These are phyloP conservation scores for Hypsizygus marmoreus DNA, from an alignment of 768 basidiomycete genomes.

Conservation along the genomic window DNA sequence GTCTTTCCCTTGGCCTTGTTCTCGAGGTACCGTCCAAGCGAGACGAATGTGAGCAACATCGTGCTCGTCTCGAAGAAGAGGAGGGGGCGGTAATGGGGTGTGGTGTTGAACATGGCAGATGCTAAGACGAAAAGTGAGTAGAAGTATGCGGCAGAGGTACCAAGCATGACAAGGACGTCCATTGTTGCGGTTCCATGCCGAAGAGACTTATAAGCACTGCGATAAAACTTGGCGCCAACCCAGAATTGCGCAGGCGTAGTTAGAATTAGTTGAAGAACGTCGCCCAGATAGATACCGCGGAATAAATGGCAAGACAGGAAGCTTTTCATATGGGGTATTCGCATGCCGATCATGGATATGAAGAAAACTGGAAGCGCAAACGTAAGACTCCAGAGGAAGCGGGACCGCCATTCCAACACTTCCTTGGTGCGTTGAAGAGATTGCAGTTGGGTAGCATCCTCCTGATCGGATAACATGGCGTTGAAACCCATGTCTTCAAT, in stretches of 20 bases:
- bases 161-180: constrained; percentile 96
- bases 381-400: constrained; percentile 69
- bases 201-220: constrained; percentile 86
- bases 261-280: constrained; percentile 71
- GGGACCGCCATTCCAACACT: constrained; percentile 83
- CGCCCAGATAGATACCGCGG: constrained; percentile 77
- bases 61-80: constrained; percentile 99
- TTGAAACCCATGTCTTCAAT: constrained; percentile 91
- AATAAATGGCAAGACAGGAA: constrained; percentile 54
- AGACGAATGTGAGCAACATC: constrained; percentile 97
- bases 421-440: constrained; percentile 90
- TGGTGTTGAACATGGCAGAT: constrained; percentile 60
- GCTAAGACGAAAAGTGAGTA: constrained; percentile 82
- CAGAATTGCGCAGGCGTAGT: constrained; percentile 94
- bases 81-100: constrained; percentile 74
- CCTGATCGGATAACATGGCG: constrained; percentile 79
- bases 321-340: constrained; percentile 58
- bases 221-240: constrained; percentile 86
- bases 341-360: constrained; percentile 81
- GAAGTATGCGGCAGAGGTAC: constrained; percentile 90
- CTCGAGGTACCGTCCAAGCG: constrained; percentile 92
- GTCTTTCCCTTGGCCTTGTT: constrained; percentile 98
- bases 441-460: constrained; percentile 80
- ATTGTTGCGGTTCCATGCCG: constrained; percentile 91
- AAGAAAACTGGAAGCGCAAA: constrained; percentile 97